A percentile compares a stretch with the other conserved stretches of the same genome.
These are phyloP conservation scores for Flaveria linearis DNA, from an alignment of 129 eudicot species.

Conservation along the genomic window DNA sequence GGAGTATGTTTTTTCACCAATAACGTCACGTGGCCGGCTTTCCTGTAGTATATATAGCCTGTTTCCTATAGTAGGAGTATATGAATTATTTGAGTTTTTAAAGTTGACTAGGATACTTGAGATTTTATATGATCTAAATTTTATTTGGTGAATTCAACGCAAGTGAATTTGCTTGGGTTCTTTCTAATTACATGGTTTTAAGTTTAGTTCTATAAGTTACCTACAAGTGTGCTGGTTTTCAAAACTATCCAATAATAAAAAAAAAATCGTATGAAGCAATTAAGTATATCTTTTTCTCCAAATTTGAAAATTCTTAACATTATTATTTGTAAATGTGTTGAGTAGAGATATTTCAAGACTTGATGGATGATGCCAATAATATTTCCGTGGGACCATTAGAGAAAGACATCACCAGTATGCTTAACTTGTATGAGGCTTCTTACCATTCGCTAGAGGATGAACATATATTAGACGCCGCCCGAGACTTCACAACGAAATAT, in stretches of 20 bases:
- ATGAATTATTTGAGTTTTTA: too few species aligned
- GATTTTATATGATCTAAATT: constrained; percentile 14
- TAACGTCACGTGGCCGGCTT: too few species aligned
- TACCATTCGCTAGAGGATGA: constrained; percentile 33
- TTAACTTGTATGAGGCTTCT: constrained; percentile 36
- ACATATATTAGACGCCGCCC: constrained; percentile 14
- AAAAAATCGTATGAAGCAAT: too few species aligned
- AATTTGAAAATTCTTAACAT: background rate
- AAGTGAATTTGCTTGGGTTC: background rate
- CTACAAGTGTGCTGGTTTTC: too few species aligned
- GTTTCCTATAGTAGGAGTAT: too few species aligned
- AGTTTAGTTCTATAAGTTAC: too few species aligned
- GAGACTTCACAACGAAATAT: constrained; percentile 23
- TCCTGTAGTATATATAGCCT: too few species aligned
- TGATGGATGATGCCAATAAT: constrained; percentile 1
- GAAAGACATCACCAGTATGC: constrained; percentile 7
- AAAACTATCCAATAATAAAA: too few species aligned
- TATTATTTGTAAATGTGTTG: background rate
- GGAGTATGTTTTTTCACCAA: too few species aligned
- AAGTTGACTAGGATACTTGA: too few species aligned
- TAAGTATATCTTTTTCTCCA: background rate
- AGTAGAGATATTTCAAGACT: constrained; percentile 20
- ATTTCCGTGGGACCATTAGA: background rate
- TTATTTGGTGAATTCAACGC: too few species aligned
- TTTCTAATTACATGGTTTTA: too few species aligned